Conservation (phyloP, 2,329 filamentous ascomycete genomes). For the Cercospora zeae-maydis region DNA sequence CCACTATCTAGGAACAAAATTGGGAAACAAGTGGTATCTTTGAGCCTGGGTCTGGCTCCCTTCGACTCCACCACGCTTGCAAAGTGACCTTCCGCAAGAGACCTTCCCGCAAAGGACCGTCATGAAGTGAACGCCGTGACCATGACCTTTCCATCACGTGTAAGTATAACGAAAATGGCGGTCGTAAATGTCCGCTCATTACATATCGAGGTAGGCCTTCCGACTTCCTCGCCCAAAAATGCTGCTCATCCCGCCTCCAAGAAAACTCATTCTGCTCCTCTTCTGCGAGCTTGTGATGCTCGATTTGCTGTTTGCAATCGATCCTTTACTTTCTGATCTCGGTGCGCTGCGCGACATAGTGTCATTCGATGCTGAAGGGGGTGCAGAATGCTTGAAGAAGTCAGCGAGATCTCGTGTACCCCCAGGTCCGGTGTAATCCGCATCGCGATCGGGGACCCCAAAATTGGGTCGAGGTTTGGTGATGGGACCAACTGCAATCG, state of each 20-base stretch:
- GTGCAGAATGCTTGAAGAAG: slow-evolving; percentile 19
- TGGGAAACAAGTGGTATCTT: slow-evolving; percentile 10
- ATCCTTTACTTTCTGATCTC: slow-evolving; percentile 1
- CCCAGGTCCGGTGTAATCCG: slow-evolving; percentile 5
- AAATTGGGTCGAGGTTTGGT: slow-evolving; percentile 15
- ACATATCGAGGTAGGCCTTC: slow-evolving; percentile 7
- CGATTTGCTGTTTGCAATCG: slow-evolving; percentile 8
- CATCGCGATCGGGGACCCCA: slow-evolving; percentile 14
- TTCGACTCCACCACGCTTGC: neutral
- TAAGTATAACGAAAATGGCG: neutral
- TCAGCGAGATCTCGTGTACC: slow-evolving; percentile 23
- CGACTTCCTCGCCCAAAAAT: slow-evolving; percentile 9
- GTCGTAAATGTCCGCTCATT: neutral
- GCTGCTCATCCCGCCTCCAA: slow-evolving; percentile 5
- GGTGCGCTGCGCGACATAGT: neutral
- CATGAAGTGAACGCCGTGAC: neutral
- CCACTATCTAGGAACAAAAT: neutral
- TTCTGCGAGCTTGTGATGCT: slow-evolving; percentile 8
- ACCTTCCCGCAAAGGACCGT: neutral
- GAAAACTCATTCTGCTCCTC: slow-evolving; percentile 8
- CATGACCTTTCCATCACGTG: neutral
- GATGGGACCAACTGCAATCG: slow-evolving; percentile 19
- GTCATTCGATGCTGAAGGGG: slow-evolving; percentile 1
- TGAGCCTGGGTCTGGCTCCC: neutral
- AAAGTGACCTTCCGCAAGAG: neutral